Evolutionary conservation across 2,329 filamentous ascomycete genomes (phyloP).

Genomic region (Fonsecaea pedrosoi): DNA sequence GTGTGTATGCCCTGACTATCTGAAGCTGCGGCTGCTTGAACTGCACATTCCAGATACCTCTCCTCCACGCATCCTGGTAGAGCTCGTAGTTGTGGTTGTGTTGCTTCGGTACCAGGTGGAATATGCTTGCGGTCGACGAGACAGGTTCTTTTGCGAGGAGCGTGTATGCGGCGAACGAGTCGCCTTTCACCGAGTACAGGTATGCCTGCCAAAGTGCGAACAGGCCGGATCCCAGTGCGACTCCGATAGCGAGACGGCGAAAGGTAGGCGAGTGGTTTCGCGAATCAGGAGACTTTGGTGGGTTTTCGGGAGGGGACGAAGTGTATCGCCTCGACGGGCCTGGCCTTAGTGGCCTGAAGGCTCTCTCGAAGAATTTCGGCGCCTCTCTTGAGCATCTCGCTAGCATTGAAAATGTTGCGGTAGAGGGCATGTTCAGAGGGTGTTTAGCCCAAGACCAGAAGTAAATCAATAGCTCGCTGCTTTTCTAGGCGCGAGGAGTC

Average conservation of each 20-base stretch:
- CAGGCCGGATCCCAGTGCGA: constrained; percentile 13
- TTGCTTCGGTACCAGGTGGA: constrained; percentile 48
- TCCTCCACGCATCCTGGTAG: constrained; percentile 60
- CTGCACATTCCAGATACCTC: constrained; percentile 84
- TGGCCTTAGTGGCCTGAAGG: not conserved
- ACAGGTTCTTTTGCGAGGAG: constrained; percentile 53
- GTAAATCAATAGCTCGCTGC: not conserved
- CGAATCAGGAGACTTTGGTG: constrained; percentile 16
- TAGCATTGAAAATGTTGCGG: constrained; percentile 25
- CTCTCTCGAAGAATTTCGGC: constrained; percentile 20
- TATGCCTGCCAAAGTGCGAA: constrained; percentile 17
- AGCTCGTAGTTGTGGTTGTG: constrained; percentile 44
- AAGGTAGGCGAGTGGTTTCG: constrained; percentile 4
- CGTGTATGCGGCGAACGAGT: constrained; percentile 49
- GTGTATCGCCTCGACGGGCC: constrained; percentile 5
- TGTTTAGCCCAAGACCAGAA: not conserved
- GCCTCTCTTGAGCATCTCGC: constrained; percentile 27
- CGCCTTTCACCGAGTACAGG: constrained; percentile 5
- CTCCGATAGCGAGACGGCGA: constrained; percentile 17
- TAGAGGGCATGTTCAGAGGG: not conserved
- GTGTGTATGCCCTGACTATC: constrained; percentile 90
- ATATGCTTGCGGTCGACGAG: constrained; percentile 56
- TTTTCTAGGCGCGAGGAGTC: not conserved
- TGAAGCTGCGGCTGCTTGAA: constrained; percentile 94
- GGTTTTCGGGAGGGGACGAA: constrained; percentile 15